Evolutionary conservation across 495 filamentous ascomycete species (phyloP), one percentile per base, ranked within the genome.

Genomic region (Terfezia claveryi): DNA sequence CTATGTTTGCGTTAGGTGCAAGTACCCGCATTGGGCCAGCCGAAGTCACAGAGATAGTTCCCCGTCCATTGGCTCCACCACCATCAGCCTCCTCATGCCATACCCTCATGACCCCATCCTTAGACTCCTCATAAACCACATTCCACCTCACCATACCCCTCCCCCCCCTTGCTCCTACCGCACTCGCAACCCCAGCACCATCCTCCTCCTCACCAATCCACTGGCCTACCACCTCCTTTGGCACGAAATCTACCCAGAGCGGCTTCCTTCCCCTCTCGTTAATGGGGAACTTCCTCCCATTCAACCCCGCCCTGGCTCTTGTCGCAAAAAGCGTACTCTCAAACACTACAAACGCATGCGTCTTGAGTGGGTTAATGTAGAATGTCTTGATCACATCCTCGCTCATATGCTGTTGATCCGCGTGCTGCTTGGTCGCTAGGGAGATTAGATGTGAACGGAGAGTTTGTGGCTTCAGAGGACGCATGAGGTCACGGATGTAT

Each of bases 401-500:
- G 27, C 27, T 32, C 27, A 32, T 32, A 32, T 32, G 27, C 27
- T 32, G 27, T 7, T 32, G 27, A 32, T 32, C 27, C 2, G 27
- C 27, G 41, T 1, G 8, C 8, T 46, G 41, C 41, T 46, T 46
- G 2, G 81, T 71, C 12, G 84, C 85, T 38, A 94, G 73, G 14
- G 71, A 66, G 32, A 76, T 57, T 23, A 98, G 69, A 61, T 94
- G 80, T 0, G 74, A 72, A 55, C 75, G 75, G 7, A 98, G 73
- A 1, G 69, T 64, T 6, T 62, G 62, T 2, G 76, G 74, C 57
- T 82, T 82, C 9, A 98, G 72, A 14, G 91, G 91, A 46, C 91
- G 78, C 80, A 92, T 87, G 50, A 98, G 76, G 60, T 93, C 79
- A 61, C 82, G 81, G 62, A 98, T 92, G 70, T 95, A 98, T 51